phyloP scores from a whole-genome alignment of 2,329 filamentous ascomycete species.

The Sarocladium brachiariae region DNA sequence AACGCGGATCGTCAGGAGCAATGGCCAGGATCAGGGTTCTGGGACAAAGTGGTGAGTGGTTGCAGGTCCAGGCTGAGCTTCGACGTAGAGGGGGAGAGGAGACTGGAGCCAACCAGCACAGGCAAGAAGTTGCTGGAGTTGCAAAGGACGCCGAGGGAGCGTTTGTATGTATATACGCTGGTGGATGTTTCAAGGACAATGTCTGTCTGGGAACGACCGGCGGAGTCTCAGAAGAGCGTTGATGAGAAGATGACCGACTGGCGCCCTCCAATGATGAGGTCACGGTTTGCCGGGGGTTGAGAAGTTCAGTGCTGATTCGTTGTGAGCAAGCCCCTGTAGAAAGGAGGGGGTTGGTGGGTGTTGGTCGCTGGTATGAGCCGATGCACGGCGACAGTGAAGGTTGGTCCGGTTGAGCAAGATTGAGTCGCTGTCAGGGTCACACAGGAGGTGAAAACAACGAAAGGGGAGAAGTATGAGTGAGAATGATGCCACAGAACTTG shows the following conservation, averaged over 20 bases:
- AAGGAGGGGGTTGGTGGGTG: constrained; percentile 8
- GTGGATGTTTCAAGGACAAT: background rate
- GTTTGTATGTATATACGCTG: background rate
- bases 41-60: background rate
- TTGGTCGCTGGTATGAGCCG: background rate
- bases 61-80: constrained; percentile 5
- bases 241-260: constrained; percentile 4
- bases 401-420: background rate
- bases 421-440: background rate
- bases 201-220: background rate
- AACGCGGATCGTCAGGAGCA: constrained; percentile 7
- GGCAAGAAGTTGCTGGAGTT: background rate
- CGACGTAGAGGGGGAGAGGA: constrained; percentile 7
- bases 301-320: constrained; percentile 16
- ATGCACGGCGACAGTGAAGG: constrained; percentile 1
- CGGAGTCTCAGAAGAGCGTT: constrained; percentile 4
- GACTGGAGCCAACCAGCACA: background rate
- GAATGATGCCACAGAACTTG: constrained; percentile 7
- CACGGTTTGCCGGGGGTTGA: constrained; percentile 16
- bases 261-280: constrained; percentile 19
- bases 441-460: background rate
- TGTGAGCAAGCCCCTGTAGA: constrained; percentile 3
- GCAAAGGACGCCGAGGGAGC: background rate
- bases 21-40: constrained; percentile 7
- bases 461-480: background rate